Percentiles rank a stretch among this genome's conserved stretches.
Conservation (phyloP, 495 filamentous ascomycete genomes). For the Podospora comata region DNA sequence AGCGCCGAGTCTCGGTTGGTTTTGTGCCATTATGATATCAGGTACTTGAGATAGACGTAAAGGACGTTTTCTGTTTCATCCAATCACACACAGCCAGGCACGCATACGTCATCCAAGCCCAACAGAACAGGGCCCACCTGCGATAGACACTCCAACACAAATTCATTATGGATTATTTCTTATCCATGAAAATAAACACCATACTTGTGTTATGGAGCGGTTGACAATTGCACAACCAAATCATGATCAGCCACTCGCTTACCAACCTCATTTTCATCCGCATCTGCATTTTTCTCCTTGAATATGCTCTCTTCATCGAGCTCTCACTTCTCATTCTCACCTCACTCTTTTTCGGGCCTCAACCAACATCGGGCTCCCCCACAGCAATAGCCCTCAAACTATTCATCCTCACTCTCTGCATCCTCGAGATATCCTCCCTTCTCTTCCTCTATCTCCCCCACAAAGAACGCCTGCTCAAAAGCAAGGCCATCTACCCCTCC, state of each 20-base stretch:
- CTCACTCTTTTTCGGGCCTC: not conserved
- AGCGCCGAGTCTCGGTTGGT: no score
- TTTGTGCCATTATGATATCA: no score
- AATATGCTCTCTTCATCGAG: conserved; percentile 52
- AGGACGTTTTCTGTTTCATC: not conserved
- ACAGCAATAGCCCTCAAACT: conserved; percentile 15
- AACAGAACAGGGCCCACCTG: not conserved
- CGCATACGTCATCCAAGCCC: not conserved
- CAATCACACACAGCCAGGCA: not conserved
- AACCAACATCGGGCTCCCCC: not conserved
- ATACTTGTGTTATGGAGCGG: no score
- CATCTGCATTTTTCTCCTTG: conserved; percentile 48
- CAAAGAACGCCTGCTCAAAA: conserved; percentile 47
- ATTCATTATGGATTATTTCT: not conserved
- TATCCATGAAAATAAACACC: not conserved
- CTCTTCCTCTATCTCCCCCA: conserved; percentile 55
- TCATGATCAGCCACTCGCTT: conserved; percentile 38
- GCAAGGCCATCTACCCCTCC: conserved; percentile 41
- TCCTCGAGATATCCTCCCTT: conserved; percentile 52
- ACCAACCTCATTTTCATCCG: conserved; percentile 46
- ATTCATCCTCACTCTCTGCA: conserved; percentile 29
- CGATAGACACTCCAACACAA: not conserved
- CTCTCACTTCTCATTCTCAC: conserved; percentile 42
- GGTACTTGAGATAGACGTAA: not conserved
- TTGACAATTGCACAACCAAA: not conserved